Evolutionary conservation across 2,329 filamentous ascomycete genomes (phyloP), one percentile per base, ranked within the genome.

Genomic region (Penicillium occitanis): DNA sequence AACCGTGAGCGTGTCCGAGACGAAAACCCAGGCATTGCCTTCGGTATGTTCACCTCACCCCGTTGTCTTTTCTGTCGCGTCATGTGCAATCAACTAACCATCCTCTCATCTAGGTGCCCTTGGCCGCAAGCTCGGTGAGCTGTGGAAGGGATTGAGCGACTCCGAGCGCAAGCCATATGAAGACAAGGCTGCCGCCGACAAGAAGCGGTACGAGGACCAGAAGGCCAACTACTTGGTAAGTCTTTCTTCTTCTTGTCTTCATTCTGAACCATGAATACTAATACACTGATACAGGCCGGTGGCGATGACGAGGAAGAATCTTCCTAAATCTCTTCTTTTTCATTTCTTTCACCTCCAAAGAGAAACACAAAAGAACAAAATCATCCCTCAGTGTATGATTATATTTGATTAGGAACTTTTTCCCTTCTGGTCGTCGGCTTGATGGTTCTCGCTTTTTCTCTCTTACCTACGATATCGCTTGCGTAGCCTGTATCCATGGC

Each of bases 201-300:
- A 98, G 92, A 97, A 98, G 90, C 90, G 95, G 69, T 99, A 98
- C 79, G 94, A 98, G 81, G 92, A 97, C 73, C 93, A 98, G 88
- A 99, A 99, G 88, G 90, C 90, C 72, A 91, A 88, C 71, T 99
- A 96, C 86, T 89, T 92, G 76, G 92, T 96, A 85, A 85, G 90
- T 17, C 51, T 10, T 25, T 14, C 3, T 8, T 44, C 33, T 3
- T 44, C 33, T 3, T 48, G 8, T 2, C 8, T 35, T 25, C 10
- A 4, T 6, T 64, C 37, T 48, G 28, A 37, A 25, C n/a, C 13
- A 35, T 11, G 17, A 13, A 35, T 22, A 2, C 51, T 55, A 59
- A 59, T 42, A 17, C 42, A 30, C 19, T 2, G 4, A 28, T 44
- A 8, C 19, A 66, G 65, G 65, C 65, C 33, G 44, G n/a, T 40